Percentiles rank a stretch among this genome's conserved stretches.
These are phyloP conservation scores for Castanospermum australe DNA, from an alignment of 306 rosid genomes.

Conservation along the genomic window DNA sequence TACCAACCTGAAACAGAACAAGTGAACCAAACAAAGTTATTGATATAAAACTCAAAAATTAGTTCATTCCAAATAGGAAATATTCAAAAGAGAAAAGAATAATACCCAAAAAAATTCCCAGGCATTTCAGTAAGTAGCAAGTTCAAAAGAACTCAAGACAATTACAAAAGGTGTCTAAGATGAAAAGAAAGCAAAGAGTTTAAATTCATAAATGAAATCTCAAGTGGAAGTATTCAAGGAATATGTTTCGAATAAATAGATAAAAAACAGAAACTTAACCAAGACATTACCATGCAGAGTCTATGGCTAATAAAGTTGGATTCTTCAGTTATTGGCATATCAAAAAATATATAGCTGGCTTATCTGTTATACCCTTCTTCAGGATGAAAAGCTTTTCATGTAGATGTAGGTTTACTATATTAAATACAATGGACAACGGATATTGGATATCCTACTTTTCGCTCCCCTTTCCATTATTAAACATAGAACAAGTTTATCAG, in stretches of 20 bases:
- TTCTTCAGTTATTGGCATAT: not conserved
- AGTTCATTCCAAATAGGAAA: slow-evolving; percentile 4
- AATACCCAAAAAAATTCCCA: not conserved
- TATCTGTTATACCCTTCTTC: not conserved
- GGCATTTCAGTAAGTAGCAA: not conserved
- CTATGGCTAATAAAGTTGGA: not conserved
- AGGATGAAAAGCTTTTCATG: not conserved
- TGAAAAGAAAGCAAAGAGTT: not conserved
- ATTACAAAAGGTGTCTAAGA: not conserved
- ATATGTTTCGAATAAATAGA: not conserved
- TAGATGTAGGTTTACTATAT: not conserved
- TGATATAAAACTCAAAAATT: slow-evolving; percentile 3
- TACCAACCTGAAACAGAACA: not conserved
- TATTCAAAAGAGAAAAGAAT: not conserved
- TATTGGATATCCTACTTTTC: not conserved
- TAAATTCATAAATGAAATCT: not conserved
- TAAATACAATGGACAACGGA: not conserved
- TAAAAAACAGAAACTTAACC: not conserved
- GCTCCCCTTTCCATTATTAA: not conserved
- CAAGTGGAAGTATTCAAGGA: not conserved
- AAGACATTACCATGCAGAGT: not conserved
- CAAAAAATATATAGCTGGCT: not conserved
- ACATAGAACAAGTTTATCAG: not conserved
- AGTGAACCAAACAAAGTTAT: not conserved
- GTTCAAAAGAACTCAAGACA: not conserved